A percentile compares a stretch with the other conserved stretches of the same genome.
phyloP scores from a whole-genome alignment of 1,284 basidiomycete species.

The Meira miltonrushii region DNA sequence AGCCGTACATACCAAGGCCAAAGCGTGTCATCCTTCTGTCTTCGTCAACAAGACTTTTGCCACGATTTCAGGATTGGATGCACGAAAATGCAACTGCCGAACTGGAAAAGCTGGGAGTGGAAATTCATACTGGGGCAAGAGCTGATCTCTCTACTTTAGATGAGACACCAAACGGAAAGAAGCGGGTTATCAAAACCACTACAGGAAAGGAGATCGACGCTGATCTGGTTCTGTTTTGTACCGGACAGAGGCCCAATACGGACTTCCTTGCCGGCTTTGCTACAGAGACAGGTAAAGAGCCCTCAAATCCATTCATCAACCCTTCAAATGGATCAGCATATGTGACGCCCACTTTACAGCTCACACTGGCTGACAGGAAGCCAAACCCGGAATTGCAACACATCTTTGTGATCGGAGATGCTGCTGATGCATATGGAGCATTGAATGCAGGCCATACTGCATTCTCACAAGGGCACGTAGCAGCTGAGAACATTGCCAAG shows the following conservation, averaged over 20 bases:
- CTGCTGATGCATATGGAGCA: slow-evolving; percentile 29
- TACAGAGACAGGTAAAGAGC: background rate
- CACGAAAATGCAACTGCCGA: slow-evolving; percentile 17
- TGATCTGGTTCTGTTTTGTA: slow-evolving; percentile 27
- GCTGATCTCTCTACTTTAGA: slow-evolving; percentile 18
- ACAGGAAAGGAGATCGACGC: slow-evolving; percentile 20
- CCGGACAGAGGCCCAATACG: slow-evolving; percentile 27
- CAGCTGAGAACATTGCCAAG: slow-evolving; percentile 19
- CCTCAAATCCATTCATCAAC: background rate
- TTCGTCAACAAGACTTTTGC: slow-evolving; percentile 18
- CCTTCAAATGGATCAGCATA: slow-evolving; percentile 18
- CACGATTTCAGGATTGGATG: slow-evolving; percentile 27
- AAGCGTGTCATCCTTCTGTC: slow-evolving; percentile 25
- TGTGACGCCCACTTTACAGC: slow-evolving; percentile 19
- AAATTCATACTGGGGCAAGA: slow-evolving; percentile 18
- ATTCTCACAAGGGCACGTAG: slow-evolving; percentile 27
- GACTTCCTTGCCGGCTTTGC: slow-evolving; percentile 8
- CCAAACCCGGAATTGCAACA: slow-evolving; percentile 1
- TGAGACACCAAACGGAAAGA: background rate
- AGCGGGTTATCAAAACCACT: slow-evolving; percentile 10
- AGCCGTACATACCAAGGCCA: background rate
- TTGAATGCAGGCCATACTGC: slow-evolving; percentile 34
- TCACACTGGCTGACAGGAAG: slow-evolving; percentile 9
- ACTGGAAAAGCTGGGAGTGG: slow-evolving; percentile 18
- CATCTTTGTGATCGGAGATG: slow-evolving; percentile 30